These are phyloP conservation scores for Monotropa hypopitys DNA, from an alignment of 179 eudicot genomes.

Conservation along the genomic window DNA sequence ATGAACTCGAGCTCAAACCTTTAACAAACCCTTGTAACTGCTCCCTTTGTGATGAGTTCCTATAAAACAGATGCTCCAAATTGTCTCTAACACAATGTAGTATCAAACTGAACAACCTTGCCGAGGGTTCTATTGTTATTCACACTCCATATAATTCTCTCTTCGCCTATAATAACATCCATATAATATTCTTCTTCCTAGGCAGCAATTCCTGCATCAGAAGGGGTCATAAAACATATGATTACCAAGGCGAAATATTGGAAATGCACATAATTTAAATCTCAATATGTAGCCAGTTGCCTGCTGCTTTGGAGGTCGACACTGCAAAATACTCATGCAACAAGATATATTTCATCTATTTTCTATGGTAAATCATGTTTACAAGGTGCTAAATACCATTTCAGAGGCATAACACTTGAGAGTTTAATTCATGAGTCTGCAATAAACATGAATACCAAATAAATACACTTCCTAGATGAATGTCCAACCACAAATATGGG, in stretches of 20 bases:
- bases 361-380: no score
- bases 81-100: conserved; percentile 18
- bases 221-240: background rate
- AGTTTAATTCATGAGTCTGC: no score
- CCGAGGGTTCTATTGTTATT: conserved; percentile 11
- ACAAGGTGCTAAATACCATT: no score
- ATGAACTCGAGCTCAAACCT: conserved; percentile 28
- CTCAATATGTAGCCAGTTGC: background rate
- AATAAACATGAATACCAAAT: no score
- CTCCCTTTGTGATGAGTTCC: conserved; percentile 13
- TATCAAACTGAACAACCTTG: conserved; percentile 15
- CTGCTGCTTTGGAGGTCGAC: background rate
- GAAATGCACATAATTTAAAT: background rate
- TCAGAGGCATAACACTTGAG: no score
- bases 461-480: no score
- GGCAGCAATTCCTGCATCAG: conserved; percentile 44
- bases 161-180: conserved; percentile 27
- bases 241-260: background rate
- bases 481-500: no score
- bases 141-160: conserved; percentile 27
- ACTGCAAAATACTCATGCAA: no score
- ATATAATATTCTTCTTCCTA: conserved; percentile 24
- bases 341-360: no score
- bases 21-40: conserved; percentile 16
- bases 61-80: conserved; percentile 16